phyloP scores from a whole-genome alignment of 345 rosid species.

The Adansonia digitata region DNA sequence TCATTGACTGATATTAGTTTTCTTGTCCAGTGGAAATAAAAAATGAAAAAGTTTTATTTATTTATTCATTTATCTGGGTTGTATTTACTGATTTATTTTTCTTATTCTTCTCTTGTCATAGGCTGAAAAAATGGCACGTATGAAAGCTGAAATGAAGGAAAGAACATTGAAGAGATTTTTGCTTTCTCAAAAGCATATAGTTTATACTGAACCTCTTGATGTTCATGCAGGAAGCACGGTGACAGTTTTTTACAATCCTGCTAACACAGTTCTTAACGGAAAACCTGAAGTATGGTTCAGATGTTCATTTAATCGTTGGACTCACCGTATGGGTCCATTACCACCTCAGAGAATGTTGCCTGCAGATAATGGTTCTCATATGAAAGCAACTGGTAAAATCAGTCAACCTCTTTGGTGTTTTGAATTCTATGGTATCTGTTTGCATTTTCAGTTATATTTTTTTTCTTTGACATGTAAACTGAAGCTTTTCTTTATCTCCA shows the following conservation, averaged over 20 bases:
- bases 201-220: slow-evolving; percentile 82
- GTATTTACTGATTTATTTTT: not conserved
- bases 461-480: not conserved
- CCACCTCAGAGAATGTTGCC: slow-evolving; percentile 81
- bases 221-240: slow-evolving; percentile 67
- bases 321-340: slow-evolving; percentile 65
- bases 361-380: slow-evolving; percentile 45
- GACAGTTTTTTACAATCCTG: slow-evolving; percentile 74
- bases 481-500: not conserved
- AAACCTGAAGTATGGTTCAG: slow-evolving; percentile 89
- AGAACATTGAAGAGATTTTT: slow-evolving; percentile 67
- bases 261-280: slow-evolving; percentile 74
- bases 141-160: slow-evolving; percentile 76
- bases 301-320: slow-evolving; percentile 93
- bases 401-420: slow-evolving; percentile 3
- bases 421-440: not conserved
- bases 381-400: slow-evolving; percentile 58
- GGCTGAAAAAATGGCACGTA: slow-evolving; percentile 57
- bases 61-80: not conserved
- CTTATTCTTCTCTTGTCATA: slow-evolving; percentile 26
- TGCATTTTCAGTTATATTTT: not conserved
- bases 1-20: slow-evolving; percentile 6
- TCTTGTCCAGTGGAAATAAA: not conserved
- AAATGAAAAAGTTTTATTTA: not conserved
- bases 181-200: slow-evolving; percentile 73